These are phyloP conservation scores for Emmonsiellopsis sp. DNA, from an alignment of 2,329 filamentous ascomycete species.

Conservation along the genomic window DNA sequence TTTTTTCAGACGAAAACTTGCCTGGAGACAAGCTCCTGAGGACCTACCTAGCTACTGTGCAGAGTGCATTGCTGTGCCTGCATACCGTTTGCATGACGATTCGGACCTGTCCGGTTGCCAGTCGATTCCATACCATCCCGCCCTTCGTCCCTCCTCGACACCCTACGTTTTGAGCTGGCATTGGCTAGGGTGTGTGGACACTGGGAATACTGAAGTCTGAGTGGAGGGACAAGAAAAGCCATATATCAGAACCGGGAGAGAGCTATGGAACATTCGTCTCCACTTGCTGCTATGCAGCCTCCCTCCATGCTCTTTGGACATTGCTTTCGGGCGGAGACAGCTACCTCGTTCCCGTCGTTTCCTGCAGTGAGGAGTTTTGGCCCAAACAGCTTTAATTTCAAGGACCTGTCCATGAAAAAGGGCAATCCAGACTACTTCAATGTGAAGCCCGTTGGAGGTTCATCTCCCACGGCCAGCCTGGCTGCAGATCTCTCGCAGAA, in stretches of 20 bases:
- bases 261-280: conserved; percentile 84
- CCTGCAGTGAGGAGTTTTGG: conserved; percentile 48
- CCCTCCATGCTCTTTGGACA: conserved; percentile 52
- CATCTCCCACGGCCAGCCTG: conserved; percentile 82
- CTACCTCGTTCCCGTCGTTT: conserved; percentile 45
- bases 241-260: neutral
- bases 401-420: conserved; percentile 62
- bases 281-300: conserved; percentile 84
- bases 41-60: neutral
- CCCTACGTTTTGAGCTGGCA: neutral
- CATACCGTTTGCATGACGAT: neutral
- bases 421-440: conserved; percentile 70
- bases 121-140: neutral
- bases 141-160: neutral
- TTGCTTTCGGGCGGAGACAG: conserved; percentile 52
- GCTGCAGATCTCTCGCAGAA: conserved; percentile 94
- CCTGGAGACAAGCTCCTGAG: neutral
- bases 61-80: neutral
- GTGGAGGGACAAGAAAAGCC: neutral
- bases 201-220: conserved; percentile 3
- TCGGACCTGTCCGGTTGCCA: neutral
- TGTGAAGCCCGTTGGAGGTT: conserved; percentile 66
- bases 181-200: neutral
- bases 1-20: neutral
- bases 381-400: conserved; percentile 65